phyloP scores from a whole-genome alignment of 1,284 basidiomycete species.

The Wolfiporia cocos region DNA sequence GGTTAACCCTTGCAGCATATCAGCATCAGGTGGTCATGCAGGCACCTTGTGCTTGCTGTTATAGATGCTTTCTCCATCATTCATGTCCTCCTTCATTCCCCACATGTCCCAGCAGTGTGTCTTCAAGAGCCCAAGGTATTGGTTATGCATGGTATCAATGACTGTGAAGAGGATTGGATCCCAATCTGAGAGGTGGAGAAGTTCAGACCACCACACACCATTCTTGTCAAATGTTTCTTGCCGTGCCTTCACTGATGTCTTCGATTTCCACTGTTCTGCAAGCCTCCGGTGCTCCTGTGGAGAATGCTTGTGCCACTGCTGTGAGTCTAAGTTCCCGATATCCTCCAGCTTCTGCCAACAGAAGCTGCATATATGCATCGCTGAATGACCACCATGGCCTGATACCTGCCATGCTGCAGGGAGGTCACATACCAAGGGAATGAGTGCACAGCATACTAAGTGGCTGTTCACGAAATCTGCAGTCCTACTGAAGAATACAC shows the following conservation, averaged over 20 bases:
- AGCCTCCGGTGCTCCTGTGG: background rate
- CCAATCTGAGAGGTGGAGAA: slow-evolving; percentile 29
- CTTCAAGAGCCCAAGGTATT: slow-evolving; percentile 22
- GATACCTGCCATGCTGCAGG: background rate
- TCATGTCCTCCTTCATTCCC: slow-evolving; percentile 16
- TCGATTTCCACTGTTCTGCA: background rate
- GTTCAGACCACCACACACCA: slow-evolving; percentile 21
- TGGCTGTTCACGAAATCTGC: background rate
- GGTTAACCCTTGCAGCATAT: background rate
- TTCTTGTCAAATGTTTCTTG: slow-evolving; percentile 10
- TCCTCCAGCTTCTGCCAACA: background rate
- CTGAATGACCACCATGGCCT: background rate
- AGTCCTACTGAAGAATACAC: slow-evolving; percentile 7
- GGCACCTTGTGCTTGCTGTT: background rate
- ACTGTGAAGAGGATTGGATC: slow-evolving; percentile 24
- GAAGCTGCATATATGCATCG: background rate
- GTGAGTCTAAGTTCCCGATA: background rate
- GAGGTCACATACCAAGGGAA: background rate
- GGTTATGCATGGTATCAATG: slow-evolving; percentile 31
- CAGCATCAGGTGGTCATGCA: background rate
- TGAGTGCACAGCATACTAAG: background rate
- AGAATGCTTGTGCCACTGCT: background rate
- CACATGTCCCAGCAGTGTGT: slow-evolving; percentile 22
- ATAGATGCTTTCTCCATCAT: background rate
- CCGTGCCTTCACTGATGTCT: slow-evolving; percentile 6